These are phyloP conservation scores for Fusarium hostae DNA, from an alignment of 2,329 filamentous ascomycete genomes.

Conservation along the genomic window DNA sequence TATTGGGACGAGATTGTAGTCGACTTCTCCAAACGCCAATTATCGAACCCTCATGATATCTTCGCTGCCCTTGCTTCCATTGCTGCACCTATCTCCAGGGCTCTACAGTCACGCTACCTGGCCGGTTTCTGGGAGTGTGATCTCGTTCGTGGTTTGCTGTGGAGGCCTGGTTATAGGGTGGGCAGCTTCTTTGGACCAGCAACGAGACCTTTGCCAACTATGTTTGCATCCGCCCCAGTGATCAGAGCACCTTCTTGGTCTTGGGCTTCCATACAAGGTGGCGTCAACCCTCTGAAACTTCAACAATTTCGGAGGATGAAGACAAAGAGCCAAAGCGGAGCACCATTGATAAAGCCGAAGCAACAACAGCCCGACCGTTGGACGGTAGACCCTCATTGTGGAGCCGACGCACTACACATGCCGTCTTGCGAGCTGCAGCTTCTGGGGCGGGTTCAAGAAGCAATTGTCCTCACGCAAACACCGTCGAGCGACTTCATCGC, in stretches of 20 bases:
- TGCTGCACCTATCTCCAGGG: not conserved
- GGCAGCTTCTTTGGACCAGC: not conserved
- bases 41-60: slow-evolving; percentile 23
- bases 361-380: not conserved
- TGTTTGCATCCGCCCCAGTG: not conserved
- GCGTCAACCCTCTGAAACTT: not conserved
- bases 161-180: slow-evolving; percentile 7
- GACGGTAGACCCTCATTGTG: not conserved
- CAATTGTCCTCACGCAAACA: not conserved
- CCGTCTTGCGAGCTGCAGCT: slow-evolving; percentile 17
- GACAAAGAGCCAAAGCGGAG: not conserved
- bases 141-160: not conserved
- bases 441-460: not conserved
- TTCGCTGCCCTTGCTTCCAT: slow-evolving; percentile 22
- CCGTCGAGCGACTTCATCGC: not conserved
- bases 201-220: slow-evolving; percentile 5
- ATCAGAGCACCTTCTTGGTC: slow-evolving; percentile 25
- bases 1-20: slow-evolving; percentile 12
- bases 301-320: not conserved
- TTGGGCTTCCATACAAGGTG: slow-evolving; percentile 21
- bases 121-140: slow-evolving; percentile 24
- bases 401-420: slow-evolving; percentile 4
- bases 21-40: not conserved
- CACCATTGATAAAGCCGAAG: not conserved
- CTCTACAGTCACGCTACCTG: slow-evolving; percentile 4